Base-by-base conservation (phyloP, 139 green algal species). In the Nannochloris sp. region DNA sequence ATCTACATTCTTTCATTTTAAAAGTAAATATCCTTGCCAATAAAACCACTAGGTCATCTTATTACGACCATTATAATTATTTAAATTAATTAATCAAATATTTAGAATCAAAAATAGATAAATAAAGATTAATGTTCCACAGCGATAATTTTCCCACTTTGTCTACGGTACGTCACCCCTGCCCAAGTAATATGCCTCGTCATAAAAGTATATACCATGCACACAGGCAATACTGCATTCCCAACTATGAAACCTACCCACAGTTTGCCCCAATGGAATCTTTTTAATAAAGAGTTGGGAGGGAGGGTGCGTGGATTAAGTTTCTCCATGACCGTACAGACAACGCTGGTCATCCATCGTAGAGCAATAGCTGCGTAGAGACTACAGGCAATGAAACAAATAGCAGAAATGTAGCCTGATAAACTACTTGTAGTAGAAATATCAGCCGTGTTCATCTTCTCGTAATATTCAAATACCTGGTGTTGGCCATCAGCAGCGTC, bases 151-250 rank as follows among this genome's bases (percentile, higher is more conserved):
- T 59, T 75, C 12, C 77, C 77, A 1, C 45, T 24, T 8, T 55
- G n/a, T 39, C 78, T 73, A 25, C 32, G 38, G 29, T 89, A 89
- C 27, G 31, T 32, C 9, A 85, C 66, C 55, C 79, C 81, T 78
- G 15, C 58, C 70, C 37, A 86, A 37, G 14, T 44, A 12, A 56
- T 70, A 56, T 78, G 71, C 29, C 38, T 27, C 6, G 33, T 68
- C 2, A 71, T 1, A 24, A 74, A 76, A 6, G 75, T 85, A 68
- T 81, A 81, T 5, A 67, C 29, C 12, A 77, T 71, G 62, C 77
- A 82, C 2, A 77, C 10, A 0, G 72, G 78, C 56, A 81, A 62
- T 5, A 81, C 56, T 15, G 68, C 37, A 38, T 78, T 75, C 8
- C 35, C 61, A 6, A 79, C 12, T 19, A 54, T 51, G n/a, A 75